phyloP scores from a whole-genome alignment of 2,329 filamentous ascomycete genomes.

The Colletotrichum tamarilloi region DNA sequence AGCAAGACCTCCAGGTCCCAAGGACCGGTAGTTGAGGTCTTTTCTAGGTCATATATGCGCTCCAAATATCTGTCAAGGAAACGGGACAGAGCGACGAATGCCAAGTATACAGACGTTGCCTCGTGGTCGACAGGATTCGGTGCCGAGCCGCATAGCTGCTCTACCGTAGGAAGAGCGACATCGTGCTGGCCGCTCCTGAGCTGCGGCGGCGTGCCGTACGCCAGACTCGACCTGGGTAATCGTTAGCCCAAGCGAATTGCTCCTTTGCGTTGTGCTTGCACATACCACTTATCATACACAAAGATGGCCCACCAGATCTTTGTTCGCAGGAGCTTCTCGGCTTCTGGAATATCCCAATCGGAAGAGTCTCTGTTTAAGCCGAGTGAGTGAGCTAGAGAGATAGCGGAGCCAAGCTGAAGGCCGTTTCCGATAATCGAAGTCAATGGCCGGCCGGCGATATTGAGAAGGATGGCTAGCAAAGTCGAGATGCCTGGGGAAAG shows the following conservation, averaged over 20 bases:
- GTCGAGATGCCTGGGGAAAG: slow-evolving; percentile 69
- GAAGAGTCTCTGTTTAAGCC: slow-evolving; percentile 65
- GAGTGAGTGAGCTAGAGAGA: slow-evolving; percentile 64
- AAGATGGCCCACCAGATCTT: slow-evolving; percentile 67
- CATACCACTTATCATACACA: slow-evolving; percentile 66
- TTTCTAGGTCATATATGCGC: slow-evolving; percentile 49
- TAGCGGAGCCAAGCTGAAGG: slow-evolving; percentile 59
- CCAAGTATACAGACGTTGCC: slow-evolving; percentile 54
- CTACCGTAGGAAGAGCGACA: slow-evolving; percentile 54
- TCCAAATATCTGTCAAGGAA: slow-evolving; percentile 49
- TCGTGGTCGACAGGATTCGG: slow-evolving; percentile 30
- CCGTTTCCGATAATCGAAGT: slow-evolving; percentile 70
- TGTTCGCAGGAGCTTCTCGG: slow-evolving; percentile 63
- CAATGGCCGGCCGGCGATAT: slow-evolving; percentile 69
- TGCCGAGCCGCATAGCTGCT: slow-evolving; percentile 43
- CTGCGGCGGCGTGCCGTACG: slow-evolving; percentile 63
- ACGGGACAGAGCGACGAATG: slow-evolving; percentile 57
- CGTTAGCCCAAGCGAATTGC: neutral
- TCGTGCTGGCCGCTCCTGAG: slow-evolving; percentile 59
- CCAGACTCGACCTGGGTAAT: slow-evolving; percentile 57
- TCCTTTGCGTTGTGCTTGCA: neutral
- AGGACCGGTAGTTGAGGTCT: slow-evolving; percentile 40
- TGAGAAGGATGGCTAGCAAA: slow-evolving; percentile 66
- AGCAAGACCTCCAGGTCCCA: slow-evolving; percentile 50
- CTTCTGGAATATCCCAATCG: slow-evolving; percentile 61